phyloP scores from a whole-genome alignment of 257 asterid genomes.

The Forsythia viridissima region DNA sequence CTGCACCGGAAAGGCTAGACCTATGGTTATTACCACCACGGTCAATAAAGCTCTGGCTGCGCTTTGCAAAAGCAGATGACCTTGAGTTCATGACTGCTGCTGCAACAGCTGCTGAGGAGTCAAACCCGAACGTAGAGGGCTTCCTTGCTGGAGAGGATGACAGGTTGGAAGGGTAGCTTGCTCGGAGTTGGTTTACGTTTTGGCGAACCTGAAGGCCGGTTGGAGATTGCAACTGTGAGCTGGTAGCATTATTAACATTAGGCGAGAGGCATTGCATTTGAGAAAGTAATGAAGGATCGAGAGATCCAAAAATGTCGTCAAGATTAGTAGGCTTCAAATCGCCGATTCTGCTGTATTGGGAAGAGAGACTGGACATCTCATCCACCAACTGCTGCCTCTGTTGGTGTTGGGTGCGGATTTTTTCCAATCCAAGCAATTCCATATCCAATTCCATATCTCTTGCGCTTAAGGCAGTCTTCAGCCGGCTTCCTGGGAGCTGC shows the following conservation, averaged over 20 bases:
- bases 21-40: conserved; percentile 42
- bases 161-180: conserved; percentile 58
- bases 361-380: conserved; percentile 69
- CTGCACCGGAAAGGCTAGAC: conserved; percentile 21
- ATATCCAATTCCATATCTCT: conserved; percentile 57
- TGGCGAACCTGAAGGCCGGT: conserved; percentile 58
- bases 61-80: conserved; percentile 63
- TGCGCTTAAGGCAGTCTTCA: conserved; percentile 57
- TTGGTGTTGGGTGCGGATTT: conserved; percentile 52
- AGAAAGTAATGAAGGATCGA: conserved; percentile 58
- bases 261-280: conserved; percentile 64
- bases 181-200: conserved; percentile 63
- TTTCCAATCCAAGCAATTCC: conserved; percentile 12
- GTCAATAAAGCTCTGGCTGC: conserved; percentile 91
- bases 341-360: conserved; percentile 52
- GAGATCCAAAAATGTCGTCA: conserved; percentile 72
- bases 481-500: conserved; percentile 80
- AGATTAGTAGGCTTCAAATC: conserved; percentile 71
- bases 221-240: conserved; percentile 55
- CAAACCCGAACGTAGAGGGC: conserved; percentile 57
- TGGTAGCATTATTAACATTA: conserved; percentile 24
- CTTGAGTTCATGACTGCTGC: conserved; percentile 87
- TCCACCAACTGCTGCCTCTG: conserved; percentile 57
- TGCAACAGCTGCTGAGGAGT: conserved; percentile 85
- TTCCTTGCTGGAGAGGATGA: conserved; percentile 63